A percentile compares a stretch with the other conserved stretches of the same genome.
These are phyloP conservation scores for Adansonia madagascariensis DNA, from an alignment of 441 rosid species.

Conservation along the genomic window DNA sequence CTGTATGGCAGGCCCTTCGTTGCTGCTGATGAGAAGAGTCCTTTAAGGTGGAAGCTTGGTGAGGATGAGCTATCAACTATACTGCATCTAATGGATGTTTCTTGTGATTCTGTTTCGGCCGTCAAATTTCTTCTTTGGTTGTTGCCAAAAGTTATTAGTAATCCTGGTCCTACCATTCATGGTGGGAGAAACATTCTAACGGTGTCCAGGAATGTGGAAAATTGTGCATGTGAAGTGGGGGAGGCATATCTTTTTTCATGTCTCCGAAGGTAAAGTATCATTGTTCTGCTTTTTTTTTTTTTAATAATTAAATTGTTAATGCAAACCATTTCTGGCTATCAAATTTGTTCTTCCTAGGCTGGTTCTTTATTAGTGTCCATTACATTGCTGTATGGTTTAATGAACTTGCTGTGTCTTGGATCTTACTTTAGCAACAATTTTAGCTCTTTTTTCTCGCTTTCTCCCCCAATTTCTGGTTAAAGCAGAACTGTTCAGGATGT, in stretches of 20 bases:
- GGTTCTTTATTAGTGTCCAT: constrained; percentile 13
- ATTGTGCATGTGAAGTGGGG: constrained; percentile 74
- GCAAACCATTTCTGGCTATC: constrained; percentile 7
- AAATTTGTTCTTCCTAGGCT: neutral
- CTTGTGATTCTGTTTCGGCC: constrained; percentile 76
- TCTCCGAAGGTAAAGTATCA: constrained; percentile 68
- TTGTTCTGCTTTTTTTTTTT: constrained; percentile 6
- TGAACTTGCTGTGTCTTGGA: neutral
- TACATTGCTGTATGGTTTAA: neutral
- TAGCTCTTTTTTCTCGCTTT: neutral
- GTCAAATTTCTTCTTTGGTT: constrained; percentile 88
- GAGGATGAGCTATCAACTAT: constrained; percentile 87
- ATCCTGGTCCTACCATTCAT: constrained; percentile 62
- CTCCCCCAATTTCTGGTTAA: neutral
- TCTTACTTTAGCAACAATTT: neutral
- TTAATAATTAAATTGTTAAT: neutral
- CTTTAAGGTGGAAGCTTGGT: constrained; percentile 83
- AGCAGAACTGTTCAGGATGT: neutral
- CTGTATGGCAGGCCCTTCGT: constrained; percentile 60
- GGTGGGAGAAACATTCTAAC: constrained; percentile 69
- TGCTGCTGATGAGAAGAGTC: constrained; percentile 67
- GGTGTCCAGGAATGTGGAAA: constrained; percentile 70
- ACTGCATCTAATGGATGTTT: constrained; percentile 79
- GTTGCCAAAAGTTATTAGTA: constrained; percentile 75
- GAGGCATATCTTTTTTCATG: constrained; percentile 85